These are phyloP conservation scores for Trichosporon faecale DNA, from an alignment of 1,284 basidiomycete species.

Conservation along the genomic window DNA sequence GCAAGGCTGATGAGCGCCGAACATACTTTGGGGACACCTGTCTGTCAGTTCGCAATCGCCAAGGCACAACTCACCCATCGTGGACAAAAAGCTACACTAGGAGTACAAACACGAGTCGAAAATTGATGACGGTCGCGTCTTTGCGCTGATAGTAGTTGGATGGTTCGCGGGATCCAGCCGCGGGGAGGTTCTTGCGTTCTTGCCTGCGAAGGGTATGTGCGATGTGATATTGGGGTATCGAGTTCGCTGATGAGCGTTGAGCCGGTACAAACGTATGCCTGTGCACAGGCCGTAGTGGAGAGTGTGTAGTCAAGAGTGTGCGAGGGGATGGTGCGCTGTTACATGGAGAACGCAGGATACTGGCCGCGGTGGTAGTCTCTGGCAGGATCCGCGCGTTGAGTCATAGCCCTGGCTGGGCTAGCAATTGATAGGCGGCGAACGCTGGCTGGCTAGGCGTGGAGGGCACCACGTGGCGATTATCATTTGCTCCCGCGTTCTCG, in stretches of 20 bases:
- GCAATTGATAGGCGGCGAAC: neutral
- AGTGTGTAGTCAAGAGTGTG: neutral
- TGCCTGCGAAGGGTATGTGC: constrained; percentile 9
- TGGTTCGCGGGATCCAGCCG: neutral
- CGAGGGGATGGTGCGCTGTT: neutral
- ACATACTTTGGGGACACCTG: constrained; percentile 43
- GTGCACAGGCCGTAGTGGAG: neutral
- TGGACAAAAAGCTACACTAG: constrained; percentile 20
- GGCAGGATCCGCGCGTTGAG: neutral
- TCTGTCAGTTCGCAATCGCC: neutral
- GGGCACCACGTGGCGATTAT: neutral
- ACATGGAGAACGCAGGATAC: constrained; percentile 3
- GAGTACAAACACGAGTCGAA: constrained; percentile 9
- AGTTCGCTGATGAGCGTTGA: neutral
- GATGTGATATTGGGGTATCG: neutral
- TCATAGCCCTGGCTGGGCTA: neutral
- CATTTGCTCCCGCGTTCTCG: neutral
- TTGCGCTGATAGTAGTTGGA: constrained; percentile 2
- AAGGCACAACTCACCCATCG: constrained; percentile 28
- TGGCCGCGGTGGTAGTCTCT: neutral
- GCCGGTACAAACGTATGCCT: neutral
- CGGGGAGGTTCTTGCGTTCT: neutral
- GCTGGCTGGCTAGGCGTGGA: neutral
- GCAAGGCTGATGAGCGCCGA: neutral
- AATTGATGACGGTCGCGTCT: neutral